A percentile compares a stretch with the other conserved stretches of the same genome.
phyloP scores from a whole-genome alignment of 2,329 filamentous ascomycete genomes.

The Plenodomus biglobosus region DNA sequence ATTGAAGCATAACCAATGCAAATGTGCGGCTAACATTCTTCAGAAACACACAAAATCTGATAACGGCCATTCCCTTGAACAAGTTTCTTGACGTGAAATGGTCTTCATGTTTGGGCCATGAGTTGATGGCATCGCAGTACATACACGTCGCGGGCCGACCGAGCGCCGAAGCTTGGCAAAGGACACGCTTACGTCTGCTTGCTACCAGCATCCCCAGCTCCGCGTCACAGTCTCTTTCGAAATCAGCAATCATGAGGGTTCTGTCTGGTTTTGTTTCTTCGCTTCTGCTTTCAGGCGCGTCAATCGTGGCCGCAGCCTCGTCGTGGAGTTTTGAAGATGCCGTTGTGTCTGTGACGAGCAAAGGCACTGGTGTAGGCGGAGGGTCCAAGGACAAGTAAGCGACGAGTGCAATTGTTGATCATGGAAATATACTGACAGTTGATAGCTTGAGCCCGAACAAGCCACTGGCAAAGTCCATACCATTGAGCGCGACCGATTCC shows the following conservation, averaged over 20 bases:
- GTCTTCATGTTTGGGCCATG: too few relatives aligned
- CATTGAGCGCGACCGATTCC: constrained; percentile 67
- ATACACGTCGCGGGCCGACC: constrained; percentile 5
- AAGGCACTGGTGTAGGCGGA: constrained; percentile 56
- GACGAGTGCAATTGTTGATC: not conserved
- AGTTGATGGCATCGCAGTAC: not conserved
- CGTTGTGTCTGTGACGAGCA: constrained; percentile 64
- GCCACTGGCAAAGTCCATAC: constrained; percentile 64
- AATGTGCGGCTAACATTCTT: too few relatives aligned
- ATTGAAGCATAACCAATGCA: too few relatives aligned
- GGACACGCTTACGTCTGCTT: constrained; percentile 22
- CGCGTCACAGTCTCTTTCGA: constrained; percentile 27
- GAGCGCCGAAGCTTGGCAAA: constrained; percentile 21
- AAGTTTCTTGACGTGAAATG: too few relatives aligned
- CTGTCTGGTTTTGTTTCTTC: constrained; percentile 47
- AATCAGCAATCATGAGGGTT: constrained; percentile 45
- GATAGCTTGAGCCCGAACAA: constrained; percentile 51
- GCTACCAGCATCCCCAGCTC: constrained; percentile 22
- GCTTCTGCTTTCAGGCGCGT: constrained; percentile 45
- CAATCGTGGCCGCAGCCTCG: constrained; percentile 52
- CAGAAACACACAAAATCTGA: too few relatives aligned
- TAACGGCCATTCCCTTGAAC: too few relatives aligned
- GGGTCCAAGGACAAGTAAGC: constrained; percentile 67
- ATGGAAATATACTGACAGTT: constrained; percentile 1
- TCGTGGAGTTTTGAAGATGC: constrained; percentile 77